phyloP scores from a whole-genome alignment of 2,329 filamentous ascomycete species.

The Trichophyton rubrum region DNA sequence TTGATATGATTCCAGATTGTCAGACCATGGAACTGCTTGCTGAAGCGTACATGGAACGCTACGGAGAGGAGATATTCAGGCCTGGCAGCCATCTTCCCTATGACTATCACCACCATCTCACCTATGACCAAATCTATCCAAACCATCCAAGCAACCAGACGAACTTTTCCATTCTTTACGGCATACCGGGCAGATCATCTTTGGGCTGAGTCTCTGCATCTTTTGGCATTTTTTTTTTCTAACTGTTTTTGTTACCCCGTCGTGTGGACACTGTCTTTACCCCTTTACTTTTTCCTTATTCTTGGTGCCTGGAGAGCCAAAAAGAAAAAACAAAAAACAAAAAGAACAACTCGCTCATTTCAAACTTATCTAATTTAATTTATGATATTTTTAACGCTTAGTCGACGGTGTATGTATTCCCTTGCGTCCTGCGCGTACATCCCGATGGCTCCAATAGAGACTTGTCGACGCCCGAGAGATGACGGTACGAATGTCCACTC shows the following conservation, averaged over 20 bases:
- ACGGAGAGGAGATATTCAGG: conserved; percentile 6
- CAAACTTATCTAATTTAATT: background rate
- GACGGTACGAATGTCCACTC: background rate
- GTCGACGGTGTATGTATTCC: background rate
- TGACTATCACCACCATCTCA: background rate
- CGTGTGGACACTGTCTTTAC: background rate
- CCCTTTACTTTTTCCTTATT: background rate
- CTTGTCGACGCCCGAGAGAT: background rate
- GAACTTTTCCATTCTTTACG: background rate
- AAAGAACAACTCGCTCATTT: background rate
- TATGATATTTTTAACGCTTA: background rate
- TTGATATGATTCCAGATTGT: conserved; percentile 6
- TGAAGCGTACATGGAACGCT: conserved; percentile 2
- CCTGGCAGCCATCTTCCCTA: background rate
- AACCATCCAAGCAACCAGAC: background rate
- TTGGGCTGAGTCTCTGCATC: background rate
- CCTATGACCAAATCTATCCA: background rate
- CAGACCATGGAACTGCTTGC: conserved; percentile 6
- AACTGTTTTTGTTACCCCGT: background rate
- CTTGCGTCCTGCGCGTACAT: background rate
- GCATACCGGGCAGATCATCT: background rate
- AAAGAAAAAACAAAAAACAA: background rate
- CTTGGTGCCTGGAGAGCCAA: background rate
- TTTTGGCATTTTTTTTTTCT: background rate
- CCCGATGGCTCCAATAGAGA: background rate